These are phyloP conservation scores for Acanthamoeba lenticulata DNA, from an alignment of 208 protist genomes.

Conservation along the genomic window DNA sequence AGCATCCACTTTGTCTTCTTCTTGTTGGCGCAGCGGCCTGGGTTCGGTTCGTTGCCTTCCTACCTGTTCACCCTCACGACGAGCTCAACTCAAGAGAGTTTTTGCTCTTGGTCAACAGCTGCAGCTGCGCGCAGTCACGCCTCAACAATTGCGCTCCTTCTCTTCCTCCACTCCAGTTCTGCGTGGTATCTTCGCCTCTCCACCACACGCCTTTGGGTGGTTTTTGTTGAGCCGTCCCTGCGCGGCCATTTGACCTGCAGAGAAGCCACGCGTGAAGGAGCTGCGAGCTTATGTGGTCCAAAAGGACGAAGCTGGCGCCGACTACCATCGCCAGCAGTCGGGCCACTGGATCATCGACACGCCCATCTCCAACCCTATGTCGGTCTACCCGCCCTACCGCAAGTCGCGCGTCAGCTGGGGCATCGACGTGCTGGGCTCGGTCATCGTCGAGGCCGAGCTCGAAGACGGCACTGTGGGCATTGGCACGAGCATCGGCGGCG, in stretches of 20 bases:
- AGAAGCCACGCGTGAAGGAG: constrained; percentile 71
- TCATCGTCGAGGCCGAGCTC: constrained; percentile 83
- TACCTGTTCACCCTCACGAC: too few species aligned
- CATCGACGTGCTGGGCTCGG: constrained; percentile 79
- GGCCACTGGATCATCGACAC: constrained; percentile 80
- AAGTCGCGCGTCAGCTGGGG: constrained; percentile 74
- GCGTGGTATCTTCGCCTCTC: background rate
- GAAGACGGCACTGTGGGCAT: constrained; percentile 80
- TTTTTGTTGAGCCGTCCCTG: background rate
- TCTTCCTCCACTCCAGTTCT: background rate
- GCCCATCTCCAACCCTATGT: constrained; percentile 77
- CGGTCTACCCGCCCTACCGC: constrained; percentile 53
- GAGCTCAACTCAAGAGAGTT: too few species aligned
- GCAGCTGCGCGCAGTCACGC: too few species aligned
- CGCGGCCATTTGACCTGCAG: background rate
- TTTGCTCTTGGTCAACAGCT: too few species aligned
- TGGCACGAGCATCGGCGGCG: constrained; percentile 81
- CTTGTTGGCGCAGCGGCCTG: too few species aligned
- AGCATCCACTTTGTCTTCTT: too few species aligned
- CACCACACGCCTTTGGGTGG: background rate
- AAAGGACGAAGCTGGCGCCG: constrained; percentile 73
- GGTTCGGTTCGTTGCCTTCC: too few species aligned
- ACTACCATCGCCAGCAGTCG: constrained; percentile 78
- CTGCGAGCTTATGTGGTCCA: constrained; percentile 74
- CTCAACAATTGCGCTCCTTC: too few species aligned